Evolutionary conservation across 78 protist species (phyloP).

Genomic region (Pigoraptor vietnamica): DNA sequence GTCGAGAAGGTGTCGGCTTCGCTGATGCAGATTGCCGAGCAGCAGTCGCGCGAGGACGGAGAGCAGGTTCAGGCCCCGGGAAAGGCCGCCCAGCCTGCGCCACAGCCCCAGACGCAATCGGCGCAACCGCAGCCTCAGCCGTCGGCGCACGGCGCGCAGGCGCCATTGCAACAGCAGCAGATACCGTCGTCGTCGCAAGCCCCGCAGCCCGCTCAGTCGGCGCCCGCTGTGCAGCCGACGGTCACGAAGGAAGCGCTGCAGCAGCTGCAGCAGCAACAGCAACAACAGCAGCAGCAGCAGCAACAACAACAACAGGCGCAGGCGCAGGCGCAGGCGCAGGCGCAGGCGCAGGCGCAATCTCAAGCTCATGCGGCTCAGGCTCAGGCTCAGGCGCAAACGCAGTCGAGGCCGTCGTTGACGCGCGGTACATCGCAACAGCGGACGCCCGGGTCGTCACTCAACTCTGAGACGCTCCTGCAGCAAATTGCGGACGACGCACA

Average conservation of each 20-base stretch:
- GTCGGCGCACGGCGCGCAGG: not conserved
- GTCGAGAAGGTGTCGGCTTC: not conserved
- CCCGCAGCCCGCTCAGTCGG: not conserved
- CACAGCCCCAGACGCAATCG: not conserved
- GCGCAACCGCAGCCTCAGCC: not conserved
- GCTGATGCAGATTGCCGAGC: not conserved
- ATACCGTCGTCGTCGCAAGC: not conserved
- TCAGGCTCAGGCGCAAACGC: not conserved
- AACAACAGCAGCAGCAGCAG: not conserved
- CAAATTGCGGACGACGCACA: not conserved
- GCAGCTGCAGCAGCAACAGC: not conserved
- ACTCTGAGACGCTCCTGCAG: not conserved
- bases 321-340: not conserved
- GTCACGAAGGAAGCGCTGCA: too few relatives aligned
- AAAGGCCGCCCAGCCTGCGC: not conserved
- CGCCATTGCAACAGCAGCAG: not conserved
- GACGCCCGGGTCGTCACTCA: not conserved
- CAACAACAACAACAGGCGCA: not conserved
- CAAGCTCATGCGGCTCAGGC: not conserved
- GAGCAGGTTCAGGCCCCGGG: not conserved
- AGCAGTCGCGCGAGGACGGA: not conserved
- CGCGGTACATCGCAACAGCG: too few relatives aligned
- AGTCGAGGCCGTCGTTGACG: too few relatives aligned
- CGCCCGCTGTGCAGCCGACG: not conserved
- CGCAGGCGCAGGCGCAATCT: not conserved